Conservation (phyloP, 225 moss, liverwort and hornwort species). For the Asterella californica region DNA sequence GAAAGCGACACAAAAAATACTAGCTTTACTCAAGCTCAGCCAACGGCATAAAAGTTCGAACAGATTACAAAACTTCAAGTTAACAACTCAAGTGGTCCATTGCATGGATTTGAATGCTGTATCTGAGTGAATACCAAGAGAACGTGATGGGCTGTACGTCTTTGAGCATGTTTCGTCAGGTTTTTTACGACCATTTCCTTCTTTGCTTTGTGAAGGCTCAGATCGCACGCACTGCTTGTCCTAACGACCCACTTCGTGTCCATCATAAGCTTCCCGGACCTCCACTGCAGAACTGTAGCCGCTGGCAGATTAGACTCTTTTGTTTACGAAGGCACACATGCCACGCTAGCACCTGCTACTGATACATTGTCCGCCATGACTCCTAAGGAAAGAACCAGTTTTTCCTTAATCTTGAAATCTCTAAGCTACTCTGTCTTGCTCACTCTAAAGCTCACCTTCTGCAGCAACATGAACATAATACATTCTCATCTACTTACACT, state of each 20-base stretch:
- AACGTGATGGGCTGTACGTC: constrained; percentile 39
- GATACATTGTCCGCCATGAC: neutral
- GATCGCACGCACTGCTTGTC: constrained; percentile 25
- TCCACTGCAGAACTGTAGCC: constrained; percentile 46
- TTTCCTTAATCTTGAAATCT: neutral
- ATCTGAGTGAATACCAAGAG: constrained; percentile 27
- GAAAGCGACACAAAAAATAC: neutral
- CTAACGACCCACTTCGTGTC: constrained; percentile 40
- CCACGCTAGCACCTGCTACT: neutral
- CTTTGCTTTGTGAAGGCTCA: constrained; percentile 37
- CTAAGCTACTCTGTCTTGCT: neutral
- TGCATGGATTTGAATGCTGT: neutral
- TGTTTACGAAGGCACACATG: neutral
- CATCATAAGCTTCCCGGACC: constrained; percentile 41
- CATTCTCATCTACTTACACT: constrained; percentile 23
- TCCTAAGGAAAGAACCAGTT: neutral
- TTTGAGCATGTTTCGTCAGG: constrained; percentile 40
- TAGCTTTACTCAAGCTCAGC: neutral
- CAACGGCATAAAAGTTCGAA: neutral
- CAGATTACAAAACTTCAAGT: neutral
- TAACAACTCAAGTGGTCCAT: neutral
- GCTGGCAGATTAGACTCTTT: neutral
- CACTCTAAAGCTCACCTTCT: too few species aligned
- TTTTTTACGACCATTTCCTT: constrained; percentile 33
- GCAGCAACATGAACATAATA: neutral